phyloP scores from a whole-genome alignment of 306 rosid species.

The Hippophae tibetana region DNA sequence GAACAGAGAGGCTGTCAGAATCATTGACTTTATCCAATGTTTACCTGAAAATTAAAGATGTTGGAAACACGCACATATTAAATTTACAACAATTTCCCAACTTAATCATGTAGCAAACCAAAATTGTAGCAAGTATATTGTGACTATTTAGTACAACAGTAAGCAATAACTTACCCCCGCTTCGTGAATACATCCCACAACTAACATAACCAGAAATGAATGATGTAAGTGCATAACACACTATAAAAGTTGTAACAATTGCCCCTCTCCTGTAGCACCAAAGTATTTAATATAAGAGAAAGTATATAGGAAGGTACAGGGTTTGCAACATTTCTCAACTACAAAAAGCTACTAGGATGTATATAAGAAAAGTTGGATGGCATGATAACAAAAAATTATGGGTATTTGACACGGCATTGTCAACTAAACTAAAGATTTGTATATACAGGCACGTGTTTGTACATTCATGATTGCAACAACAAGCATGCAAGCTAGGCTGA shows the following conservation, averaged over 20 bases:
- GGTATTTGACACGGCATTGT: background rate
- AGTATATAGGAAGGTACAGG: background rate
- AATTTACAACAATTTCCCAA: conserved; percentile 5
- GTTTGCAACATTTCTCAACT: background rate
- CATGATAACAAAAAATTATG: conserved; percentile 4
- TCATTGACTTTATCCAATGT: conserved; percentile 96
- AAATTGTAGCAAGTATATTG: background rate
- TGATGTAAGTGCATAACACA: conserved; percentile 96
- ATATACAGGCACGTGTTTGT: conserved; percentile 9
- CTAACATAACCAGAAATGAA: conserved; percentile 98
- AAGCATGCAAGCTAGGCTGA: background rate
- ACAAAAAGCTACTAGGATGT: conserved; percentile 1
- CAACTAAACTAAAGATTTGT: background rate
- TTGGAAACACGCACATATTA: conserved; percentile 7
- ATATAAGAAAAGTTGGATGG: background rate
- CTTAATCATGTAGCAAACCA: conserved; percentile 5
- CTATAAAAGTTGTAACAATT: conserved; percentile 94
- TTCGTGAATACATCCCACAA: conserved; percentile 98
- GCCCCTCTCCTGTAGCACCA: conserved; percentile 80
- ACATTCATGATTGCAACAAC: conserved; percentile 4
- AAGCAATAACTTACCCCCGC: conserved; percentile 53
- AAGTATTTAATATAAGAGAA: conserved; percentile 1
- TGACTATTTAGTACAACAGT: background rate
- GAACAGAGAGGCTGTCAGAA: conserved; percentile 91
- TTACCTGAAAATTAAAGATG: conserved; percentile 43